These are phyloP conservation scores for Scheffersomyces quercinus DNA, from an alignment of 1,139 yeast species.

Conservation along the genomic window DNA sequence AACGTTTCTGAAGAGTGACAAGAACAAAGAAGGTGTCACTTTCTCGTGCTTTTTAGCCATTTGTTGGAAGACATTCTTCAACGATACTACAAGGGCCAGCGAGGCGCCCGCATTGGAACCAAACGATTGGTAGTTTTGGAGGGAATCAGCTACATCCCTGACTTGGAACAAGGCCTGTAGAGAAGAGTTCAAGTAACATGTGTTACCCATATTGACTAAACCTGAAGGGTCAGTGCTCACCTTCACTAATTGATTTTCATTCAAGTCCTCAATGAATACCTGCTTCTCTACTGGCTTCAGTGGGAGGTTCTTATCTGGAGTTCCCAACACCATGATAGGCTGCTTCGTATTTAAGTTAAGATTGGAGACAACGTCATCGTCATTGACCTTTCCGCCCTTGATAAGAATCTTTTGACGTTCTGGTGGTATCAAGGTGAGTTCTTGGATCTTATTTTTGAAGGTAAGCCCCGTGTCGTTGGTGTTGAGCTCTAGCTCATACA, in stretches of 20 bases:
- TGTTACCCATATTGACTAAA: slow-evolving; percentile 83
- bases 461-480: slow-evolving; percentile 60
- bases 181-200: slow-evolving; percentile 91
- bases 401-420: slow-evolving; percentile 87
- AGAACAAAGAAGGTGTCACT: slow-evolving; percentile 54
- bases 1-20: slow-evolving; percentile 59
- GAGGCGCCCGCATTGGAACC: not conserved
- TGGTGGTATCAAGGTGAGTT: slow-evolving; percentile 77
- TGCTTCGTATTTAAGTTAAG: slow-evolving; percentile 65
- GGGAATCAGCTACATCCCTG: slow-evolving; percentile 51
- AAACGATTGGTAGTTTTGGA: slow-evolving; percentile 15
- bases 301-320: slow-evolving; percentile 73
- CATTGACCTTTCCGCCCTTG: slow-evolving; percentile 84
- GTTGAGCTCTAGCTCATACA: slow-evolving; percentile 66
- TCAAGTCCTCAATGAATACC: slow-evolving; percentile 71
- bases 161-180: slow-evolving; percentile 76
- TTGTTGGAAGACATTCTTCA: slow-evolving; percentile 46
- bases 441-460: slow-evolving; percentile 70
- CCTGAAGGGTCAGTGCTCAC: slow-evolving; percentile 71
- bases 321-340: slow-evolving; percentile 86
- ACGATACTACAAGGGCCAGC: slow-evolving; percentile 35
- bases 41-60: slow-evolving; percentile 49
- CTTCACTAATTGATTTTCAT: slow-evolving; percentile 41
- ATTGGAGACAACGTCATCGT: slow-evolving; percentile 53
- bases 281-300: slow-evolving; percentile 55